Base-by-base conservation (phyloP, 2,329 filamentous ascomycete genomes). In the Fusarium sp. region DNA sequence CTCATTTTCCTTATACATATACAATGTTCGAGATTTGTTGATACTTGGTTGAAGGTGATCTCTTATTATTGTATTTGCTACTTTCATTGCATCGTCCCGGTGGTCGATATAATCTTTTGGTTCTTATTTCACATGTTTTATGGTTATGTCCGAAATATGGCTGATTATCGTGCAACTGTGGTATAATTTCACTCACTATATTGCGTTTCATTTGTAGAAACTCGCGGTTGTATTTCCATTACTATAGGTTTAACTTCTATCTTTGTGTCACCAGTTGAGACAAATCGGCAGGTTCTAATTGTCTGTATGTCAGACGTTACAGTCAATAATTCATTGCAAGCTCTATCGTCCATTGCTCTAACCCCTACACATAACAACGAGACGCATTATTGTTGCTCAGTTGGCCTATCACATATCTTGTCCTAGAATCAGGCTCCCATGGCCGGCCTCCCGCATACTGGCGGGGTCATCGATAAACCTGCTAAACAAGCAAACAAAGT, bases 381-480 rank as follows among this genome's bases (percentile, higher is more conserved):
- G 30, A 28, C 6, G 12, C 30, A 31, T 10, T 18, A 6, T 9
- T 45, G 28, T n/a, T 45, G 34, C 34, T 31, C 6, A 9, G 4
- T 28, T 18, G 28, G n/a, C 42, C n/a, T 31, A 31, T 20, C 28
- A 41, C 28, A 4, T 3, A 20, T 23, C 3, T n/a, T 20, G 9
- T 34, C 12, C 20, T 7, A 3, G 4, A 26, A 44, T 16, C 8
- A 45, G 28, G 28, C 57, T 8, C 10, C 15, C 30, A 1, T 16
- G 65, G 65, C 57, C 30, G 66, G 66, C 66, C 66, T 69, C 66
- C 65, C 38, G 44, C 65, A 60, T 59, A 12, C 16, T 16, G 33
- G 51, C 51, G 56, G 55, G 65, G 42, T 54, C 60, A 57, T 51
- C 53, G 40, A 50, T 15, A 18, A 33, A 44, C 42, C 42, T 57